Evolutionary conservation across 2,329 filamentous ascomycete genomes (phyloP).

Genomic region (Raffaelea arxii): DNA sequence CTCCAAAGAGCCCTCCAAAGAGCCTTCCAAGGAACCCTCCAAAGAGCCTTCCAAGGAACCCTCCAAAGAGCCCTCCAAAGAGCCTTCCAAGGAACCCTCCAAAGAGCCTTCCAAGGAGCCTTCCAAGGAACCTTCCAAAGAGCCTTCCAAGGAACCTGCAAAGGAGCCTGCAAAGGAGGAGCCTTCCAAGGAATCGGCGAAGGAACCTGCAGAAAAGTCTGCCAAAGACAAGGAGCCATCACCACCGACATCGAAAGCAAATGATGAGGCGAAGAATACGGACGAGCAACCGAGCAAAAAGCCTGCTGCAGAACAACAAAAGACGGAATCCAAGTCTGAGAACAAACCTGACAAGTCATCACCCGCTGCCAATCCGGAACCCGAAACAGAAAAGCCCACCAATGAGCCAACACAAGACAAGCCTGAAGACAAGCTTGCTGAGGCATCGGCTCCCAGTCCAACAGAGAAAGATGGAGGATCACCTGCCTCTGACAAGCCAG

Average conservation of each 20-base stretch:
- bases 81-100: too few relatives aligned
- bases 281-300: neutral
- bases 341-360: neutral
- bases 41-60: too few relatives aligned
- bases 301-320: neutral
- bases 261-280: neutral
- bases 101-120: too few relatives aligned
- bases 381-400: neutral
- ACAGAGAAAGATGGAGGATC: too few relatives aligned
- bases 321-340: neutral
- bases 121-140: too few relatives aligned
- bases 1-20: too few relatives aligned
- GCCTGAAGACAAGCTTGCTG: too few relatives aligned
- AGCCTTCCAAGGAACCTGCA: neutral
- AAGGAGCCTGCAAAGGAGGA: neutral
- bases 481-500: neutral
- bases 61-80: too few relatives aligned
- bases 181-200: neutral
- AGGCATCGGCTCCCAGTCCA: too few relatives aligned
- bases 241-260: neutral
- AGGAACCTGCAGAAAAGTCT: neutral
- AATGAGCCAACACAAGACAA: too few relatives aligned
- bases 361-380: neutral
- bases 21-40: too few relatives aligned
- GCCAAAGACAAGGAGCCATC: neutral